Evolutionary conservation across 2,329 filamentous ascomycete genomes (phyloP), one percentile per base, ranked within the genome.

Genomic region (Cordyceps pruinosa): DNA sequence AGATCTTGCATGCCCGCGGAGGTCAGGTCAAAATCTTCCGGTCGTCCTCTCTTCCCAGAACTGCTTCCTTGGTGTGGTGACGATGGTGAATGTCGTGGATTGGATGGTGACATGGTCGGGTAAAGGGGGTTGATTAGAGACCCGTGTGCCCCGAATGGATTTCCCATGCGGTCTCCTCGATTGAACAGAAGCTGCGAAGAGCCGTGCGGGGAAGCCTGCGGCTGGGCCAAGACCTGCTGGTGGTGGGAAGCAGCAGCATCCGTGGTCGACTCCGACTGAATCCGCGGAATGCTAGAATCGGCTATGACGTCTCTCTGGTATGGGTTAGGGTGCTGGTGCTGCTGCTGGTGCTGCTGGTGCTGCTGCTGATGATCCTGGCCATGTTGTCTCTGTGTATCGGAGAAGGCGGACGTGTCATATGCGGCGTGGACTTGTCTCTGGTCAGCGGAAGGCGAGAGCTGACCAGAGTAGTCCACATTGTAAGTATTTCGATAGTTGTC

Each of bases 401-500:
- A 26, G 61, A 61, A 57, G 72, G 69, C 54, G 66, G 79, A 66
- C 58, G 73, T 66, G 67, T 84, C 82, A 75, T 87, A 88, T 65
- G 80, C 74, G 70, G 86, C 81, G 69, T 82, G 77, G 70, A 80
- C 78, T 70, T 87, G 82, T 70, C 78, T 79, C 72, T 86, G 83
- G 70, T 83, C 79, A 73, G 79, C 79, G 75, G 83, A 75, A 77
- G 85, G 81, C 74, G 79, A 79, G 69, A 80, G 82, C 76, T 87
- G 85, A 71, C 83, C 77, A 75, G 84, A 80, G 77, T 88, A 89
- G 72, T 87, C 83, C 80, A 88, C 84, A 82, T 86, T 82, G 79
- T 87, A 87, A 77, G 85, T 83, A 72, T 79, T 81, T 80, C 84
- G 83, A 78, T 89, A 89, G 74, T 85, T 84, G 80, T 83, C 80